Conservation (phyloP, 2,329 filamentous ascomycete species). For the Hypoxylon sp. region DNA sequence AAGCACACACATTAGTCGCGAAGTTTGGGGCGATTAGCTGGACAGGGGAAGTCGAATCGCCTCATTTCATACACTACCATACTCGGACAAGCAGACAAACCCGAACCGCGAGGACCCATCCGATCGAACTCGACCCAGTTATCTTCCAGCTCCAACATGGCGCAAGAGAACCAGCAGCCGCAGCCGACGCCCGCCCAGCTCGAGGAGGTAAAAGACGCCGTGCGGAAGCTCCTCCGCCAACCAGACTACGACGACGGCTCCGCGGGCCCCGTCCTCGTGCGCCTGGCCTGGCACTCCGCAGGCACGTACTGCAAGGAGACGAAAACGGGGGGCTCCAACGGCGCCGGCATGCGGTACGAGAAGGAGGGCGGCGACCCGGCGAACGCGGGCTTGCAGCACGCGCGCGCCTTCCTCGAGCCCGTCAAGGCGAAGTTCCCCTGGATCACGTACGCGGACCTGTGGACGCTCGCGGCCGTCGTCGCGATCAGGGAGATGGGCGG, state of each 20-base stretch:
- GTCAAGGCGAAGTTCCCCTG: constrained; percentile 71
- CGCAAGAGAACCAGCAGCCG: constrained; percentile 6
- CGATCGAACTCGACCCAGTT: neutral
- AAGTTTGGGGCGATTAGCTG: neutral
- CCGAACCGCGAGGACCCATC: neutral
- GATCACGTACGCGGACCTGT: constrained; percentile 77
- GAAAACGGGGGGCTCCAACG: constrained; percentile 75
- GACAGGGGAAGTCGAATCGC: neutral
- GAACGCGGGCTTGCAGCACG: constrained; percentile 75
- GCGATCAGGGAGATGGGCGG: constrained; percentile 74
- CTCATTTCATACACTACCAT: neutral
- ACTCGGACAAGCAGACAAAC: neutral
- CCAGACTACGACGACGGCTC: constrained; percentile 77
- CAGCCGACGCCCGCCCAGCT: constrained; percentile 50
- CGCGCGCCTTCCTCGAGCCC: constrained; percentile 74
- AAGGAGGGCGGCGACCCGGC: constrained; percentile 74
- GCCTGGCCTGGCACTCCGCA: constrained; percentile 75
- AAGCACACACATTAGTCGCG: too few relatives aligned
- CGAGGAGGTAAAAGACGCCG: constrained; percentile 65
- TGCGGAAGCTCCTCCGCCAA: constrained; percentile 68
- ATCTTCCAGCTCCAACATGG: constrained; percentile 15
- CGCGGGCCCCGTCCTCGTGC: constrained; percentile 74
- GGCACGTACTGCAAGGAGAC: constrained; percentile 73
- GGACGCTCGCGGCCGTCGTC: constrained; percentile 73
- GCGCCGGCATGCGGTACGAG: constrained; percentile 77